Conservation (phyloP, 1,284 basidiomycete genomes). For the Apiotrichum siamense region DNA sequence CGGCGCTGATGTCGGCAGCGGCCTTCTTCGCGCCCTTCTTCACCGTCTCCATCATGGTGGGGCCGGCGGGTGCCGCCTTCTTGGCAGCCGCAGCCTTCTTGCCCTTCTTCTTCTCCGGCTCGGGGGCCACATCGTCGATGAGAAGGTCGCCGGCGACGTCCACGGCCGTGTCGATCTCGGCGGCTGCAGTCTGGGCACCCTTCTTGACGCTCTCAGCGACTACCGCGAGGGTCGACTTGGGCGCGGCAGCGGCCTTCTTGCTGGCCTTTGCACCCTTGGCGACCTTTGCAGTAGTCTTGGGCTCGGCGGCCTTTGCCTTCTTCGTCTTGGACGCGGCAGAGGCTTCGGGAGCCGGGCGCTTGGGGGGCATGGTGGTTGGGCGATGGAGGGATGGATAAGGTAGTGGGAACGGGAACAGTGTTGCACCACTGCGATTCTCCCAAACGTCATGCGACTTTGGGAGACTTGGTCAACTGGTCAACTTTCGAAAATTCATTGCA, state of each 20-base stretch:
- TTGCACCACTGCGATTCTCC: no score
- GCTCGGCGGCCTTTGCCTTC: slow-evolving; percentile 18
- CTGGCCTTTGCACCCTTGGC: slow-evolving; percentile 1
- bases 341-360: slow-evolving; percentile 23
- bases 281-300: not conserved
- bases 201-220: slow-evolving; percentile 1
- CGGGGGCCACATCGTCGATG: slow-evolving; percentile 26
- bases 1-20: slow-evolving; percentile 19
- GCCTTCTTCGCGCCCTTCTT: slow-evolving; percentile 5
- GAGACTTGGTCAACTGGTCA: no score
- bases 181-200: slow-evolving; percentile 13
- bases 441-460: no score
- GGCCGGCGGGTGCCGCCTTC: slow-evolving; percentile 13
- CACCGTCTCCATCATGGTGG: not conserved
- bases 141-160: slow-evolving; percentile 35
- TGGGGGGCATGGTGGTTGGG: slow-evolving; percentile 16
- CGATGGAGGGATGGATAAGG: not conserved
- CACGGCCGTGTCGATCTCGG: slow-evolving; percentile 21
- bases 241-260: slow-evolving; percentile 11
- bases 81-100: slow-evolving; percentile 17
- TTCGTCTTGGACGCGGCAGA: slow-evolving; percentile 16
- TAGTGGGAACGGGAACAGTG: not conserved
- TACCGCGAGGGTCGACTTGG: not conserved
- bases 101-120: slow-evolving; percentile 15
- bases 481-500: not conserved